Conservation (phyloP, 768 basidiomycete species). For the Ramaria rubella region DNA sequence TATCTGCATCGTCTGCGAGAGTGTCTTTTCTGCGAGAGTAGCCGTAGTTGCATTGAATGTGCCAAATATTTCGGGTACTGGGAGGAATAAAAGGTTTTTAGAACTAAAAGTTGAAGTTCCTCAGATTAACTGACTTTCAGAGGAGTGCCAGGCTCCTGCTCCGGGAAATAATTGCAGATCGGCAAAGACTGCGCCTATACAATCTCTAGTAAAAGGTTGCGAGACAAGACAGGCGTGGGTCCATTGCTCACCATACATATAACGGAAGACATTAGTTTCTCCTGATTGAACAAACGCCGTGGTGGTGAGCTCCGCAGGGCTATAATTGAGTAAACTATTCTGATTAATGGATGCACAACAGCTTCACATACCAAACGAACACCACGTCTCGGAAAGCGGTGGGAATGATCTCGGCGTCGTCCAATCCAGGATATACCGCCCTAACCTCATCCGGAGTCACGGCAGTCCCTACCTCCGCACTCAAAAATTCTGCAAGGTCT, state of each 20-base stretch:
- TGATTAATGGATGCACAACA: neutral
- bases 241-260: constrained; percentile 15
- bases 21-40: constrained; percentile 16
- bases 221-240: neutral
- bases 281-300: constrained; percentile 14
- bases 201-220: neutral
- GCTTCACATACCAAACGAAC: constrained; percentile 14
- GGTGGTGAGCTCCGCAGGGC: constrained; percentile 15
- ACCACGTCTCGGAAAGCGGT: constrained; percentile 13
- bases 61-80: constrained; percentile 23
- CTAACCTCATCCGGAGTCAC: constrained; percentile 12
- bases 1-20: constrained; percentile 20
- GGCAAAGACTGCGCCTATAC: constrained; percentile 12
- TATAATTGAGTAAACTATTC: neutral
- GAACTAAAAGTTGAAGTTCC: neutral
- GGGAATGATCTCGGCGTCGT: constrained; percentile 13
- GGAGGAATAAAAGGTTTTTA: neutral
- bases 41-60: constrained; percentile 22
- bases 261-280: constrained; percentile 15
- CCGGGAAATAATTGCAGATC: constrained; percentile 20
- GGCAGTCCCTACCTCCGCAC: neutral
- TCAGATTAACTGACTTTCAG: constrained; percentile 14
- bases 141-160: constrained; percentile 20
- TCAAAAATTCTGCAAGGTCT: constrained; percentile 14
- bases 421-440: constrained; percentile 19